phyloP scores from a whole-genome alignment of 441 rosid genomes.

The Bocquillonia castaneifolia region DNA sequence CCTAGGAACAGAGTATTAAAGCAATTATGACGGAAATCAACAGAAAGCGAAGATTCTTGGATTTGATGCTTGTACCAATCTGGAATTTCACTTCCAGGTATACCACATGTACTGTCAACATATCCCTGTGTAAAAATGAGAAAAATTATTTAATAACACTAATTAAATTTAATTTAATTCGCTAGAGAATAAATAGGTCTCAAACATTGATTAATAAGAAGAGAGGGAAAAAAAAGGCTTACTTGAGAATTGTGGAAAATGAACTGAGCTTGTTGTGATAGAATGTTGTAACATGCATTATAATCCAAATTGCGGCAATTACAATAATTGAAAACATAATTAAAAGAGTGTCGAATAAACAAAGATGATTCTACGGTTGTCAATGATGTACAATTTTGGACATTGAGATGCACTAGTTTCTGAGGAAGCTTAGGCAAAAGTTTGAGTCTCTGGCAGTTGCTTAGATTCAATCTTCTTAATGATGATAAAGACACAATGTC shows the following conservation, averaged over 20 bases:
- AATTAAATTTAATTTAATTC: too few species aligned
- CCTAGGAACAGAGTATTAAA: neutral
- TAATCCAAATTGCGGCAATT: slow-evolving; percentile 2
- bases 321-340: too few species aligned
- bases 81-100: slow-evolving; percentile 7
- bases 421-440: neutral
- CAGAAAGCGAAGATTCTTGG: neutral
- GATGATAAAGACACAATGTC: neutral
- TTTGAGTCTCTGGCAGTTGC: neutral
- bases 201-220: neutral
- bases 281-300: neutral
- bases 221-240: neutral
- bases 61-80: neutral
- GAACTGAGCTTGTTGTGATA: neutral
- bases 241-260: neutral
- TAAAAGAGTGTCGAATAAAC: too few species aligned
- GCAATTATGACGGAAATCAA: neutral
- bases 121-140: neutral
- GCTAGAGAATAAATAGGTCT: too few species aligned
- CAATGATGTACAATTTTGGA: neutral
- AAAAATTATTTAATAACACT: too few species aligned
- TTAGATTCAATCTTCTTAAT: neutral
- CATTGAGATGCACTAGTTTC: neutral
- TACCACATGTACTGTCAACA: neutral
- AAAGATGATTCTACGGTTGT: neutral